A percentile compares a stretch with the other conserved stretches of the same genome.
phyloP scores from a whole-genome alignment of 2,329 filamentous ascomycete species.

The Emericellopsis atlantica region DNA sequence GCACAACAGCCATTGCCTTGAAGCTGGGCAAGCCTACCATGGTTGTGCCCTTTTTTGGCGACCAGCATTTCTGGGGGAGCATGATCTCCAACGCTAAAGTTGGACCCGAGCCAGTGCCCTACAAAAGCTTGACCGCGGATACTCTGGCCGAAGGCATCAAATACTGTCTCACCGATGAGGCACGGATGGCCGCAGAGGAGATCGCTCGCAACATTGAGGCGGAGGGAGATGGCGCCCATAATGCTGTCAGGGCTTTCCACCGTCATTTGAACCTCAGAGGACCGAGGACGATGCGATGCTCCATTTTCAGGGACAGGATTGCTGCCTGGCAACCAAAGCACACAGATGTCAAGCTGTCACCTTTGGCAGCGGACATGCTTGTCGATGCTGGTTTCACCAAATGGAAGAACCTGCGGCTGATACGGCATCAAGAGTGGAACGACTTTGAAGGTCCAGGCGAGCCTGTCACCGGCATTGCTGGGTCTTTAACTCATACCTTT shows the following conservation, averaged over 20 bases:
- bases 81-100: constrained; percentile 54
- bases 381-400: constrained; percentile 46
- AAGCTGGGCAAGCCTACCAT: constrained; percentile 62
- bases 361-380: constrained; percentile 52
- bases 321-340: constrained; percentile 56
- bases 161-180: constrained; percentile 51
- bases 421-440: constrained; percentile 62
- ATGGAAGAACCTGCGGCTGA: constrained; percentile 50
- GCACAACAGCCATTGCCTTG: constrained; percentile 62
- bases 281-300: constrained; percentile 48
- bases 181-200: constrained; percentile 39
- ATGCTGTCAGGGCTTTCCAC: constrained; percentile 58
- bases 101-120: constrained; percentile 54
- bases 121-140: constrained; percentile 52
- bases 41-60: constrained; percentile 70
- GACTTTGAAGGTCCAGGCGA: constrained; percentile 67
- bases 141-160: constrained; percentile 59
- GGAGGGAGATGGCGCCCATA: constrained; percentile 56
- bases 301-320: constrained; percentile 47
- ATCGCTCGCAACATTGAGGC: constrained; percentile 48
- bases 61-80: constrained; percentile 67
- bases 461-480: constrained; percentile 53
- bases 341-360: constrained; percentile 45
- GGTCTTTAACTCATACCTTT: constrained; percentile 46
- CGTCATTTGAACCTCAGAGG: constrained; percentile 39